Percentiles rank a stretch among this genome's conserved stretches.
Evolutionary conservation across 169 alveolate genomes (phyloP).

Genomic region (Eimeria brunetti): DNA sequence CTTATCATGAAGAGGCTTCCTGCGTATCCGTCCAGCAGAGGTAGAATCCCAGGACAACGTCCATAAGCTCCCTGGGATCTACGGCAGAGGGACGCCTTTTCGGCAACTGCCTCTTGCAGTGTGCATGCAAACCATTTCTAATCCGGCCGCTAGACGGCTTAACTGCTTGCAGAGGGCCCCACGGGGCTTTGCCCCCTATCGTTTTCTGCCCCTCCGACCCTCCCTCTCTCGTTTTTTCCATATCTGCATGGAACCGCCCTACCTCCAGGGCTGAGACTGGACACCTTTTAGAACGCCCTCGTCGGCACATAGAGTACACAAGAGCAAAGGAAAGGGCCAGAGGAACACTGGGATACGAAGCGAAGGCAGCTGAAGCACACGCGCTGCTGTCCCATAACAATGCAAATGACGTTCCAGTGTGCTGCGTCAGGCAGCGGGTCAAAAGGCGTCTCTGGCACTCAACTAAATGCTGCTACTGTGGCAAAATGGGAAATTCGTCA

Average conservation of each 20-base stretch:
- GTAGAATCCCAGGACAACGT: neutral
- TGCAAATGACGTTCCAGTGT: neutral
- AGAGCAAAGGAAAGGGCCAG: neutral
- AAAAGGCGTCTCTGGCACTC: neutral
- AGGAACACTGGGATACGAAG: neutral
- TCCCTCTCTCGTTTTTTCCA: neutral
- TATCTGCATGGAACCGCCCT: neutral
- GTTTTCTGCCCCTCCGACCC: neutral
- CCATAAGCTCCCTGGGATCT: neutral
- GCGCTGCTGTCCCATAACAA: neutral
- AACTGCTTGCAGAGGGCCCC: neutral
- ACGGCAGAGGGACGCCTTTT: neutral
- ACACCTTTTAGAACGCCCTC: neutral
- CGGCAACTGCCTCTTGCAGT: neutral
- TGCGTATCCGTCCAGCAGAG: neutral
- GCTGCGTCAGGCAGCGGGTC: neutral
- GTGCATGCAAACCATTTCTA: neutral
- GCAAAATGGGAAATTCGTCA: neutral
- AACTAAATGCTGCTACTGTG: neutral
- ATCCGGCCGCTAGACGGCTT: neutral
- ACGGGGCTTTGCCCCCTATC: neutral
- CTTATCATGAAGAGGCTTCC: neutral
- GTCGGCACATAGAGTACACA: neutral
- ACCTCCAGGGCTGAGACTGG: slow-evolving; percentile 16
- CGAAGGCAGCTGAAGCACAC: neutral